Base-by-base conservation (phyloP, 75 land plant genomes). In the Gnetum montanum region DNA sequence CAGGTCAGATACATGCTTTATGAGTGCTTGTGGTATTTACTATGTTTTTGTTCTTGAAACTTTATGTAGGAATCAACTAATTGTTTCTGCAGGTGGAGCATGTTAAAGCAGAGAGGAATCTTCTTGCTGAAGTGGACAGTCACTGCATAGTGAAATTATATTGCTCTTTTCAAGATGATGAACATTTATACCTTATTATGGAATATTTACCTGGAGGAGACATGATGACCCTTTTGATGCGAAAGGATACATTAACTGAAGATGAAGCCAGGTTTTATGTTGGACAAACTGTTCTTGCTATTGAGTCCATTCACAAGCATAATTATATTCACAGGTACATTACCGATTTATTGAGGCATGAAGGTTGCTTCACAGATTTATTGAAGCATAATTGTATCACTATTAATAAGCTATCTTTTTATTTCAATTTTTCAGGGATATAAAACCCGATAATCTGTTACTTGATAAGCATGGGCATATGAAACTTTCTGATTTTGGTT, bases 201-300 rank as follows among this genome's bases (percentile, higher is more conserved):
- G 94, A 88, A 58, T 88, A 88, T 72, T 62, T 88, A 23, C 94
- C 94, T 45, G 96, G 96, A 45, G 97, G 97, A 54, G 97, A 91
- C 71, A 86, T 91, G 97, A 91, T 91, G 97, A 91, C 97, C 44
- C 62, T 91, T 31, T 72, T 91, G 38, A 91, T 91, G 92, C 78
- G 92, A 16, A 86, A 91, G 65, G 97, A 91, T 73, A 91, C 80
- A 27, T 51, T 91, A 28, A 80, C 92, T 12, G 97, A 91, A 66
- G 79, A 91, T 71, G 92, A 86, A 54, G 97, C 97, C 6, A 84
- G 82, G 57, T 91, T 91, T 72, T 91, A 91, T 75, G 75, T 91
- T 72, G 97, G 75, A 8, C 80, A 91, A 74, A 82, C 85, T 49
- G 85, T 91, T 60, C 68, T 91, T 13, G 97, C 97, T 35, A 91